Base-by-base conservation (phyloP, 2,329 filamentous ascomycete species). In the Cladorrhinum sp. region DNA sequence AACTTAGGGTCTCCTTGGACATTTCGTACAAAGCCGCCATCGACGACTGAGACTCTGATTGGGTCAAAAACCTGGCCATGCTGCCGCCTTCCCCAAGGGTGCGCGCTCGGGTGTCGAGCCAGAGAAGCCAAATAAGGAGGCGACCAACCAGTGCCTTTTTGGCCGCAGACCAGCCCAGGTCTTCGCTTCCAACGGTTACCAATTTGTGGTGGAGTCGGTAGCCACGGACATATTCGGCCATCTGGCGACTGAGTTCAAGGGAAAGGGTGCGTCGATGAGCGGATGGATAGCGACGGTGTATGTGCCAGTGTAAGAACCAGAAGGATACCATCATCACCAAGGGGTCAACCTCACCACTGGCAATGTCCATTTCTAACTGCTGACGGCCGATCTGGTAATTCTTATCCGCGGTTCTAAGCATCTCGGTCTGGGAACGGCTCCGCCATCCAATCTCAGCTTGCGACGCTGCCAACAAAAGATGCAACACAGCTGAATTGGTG, bases 81-180 rank as follows among this genome's bases (percentile, higher is more conserved):
- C 24, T 57, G 16, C 63, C 63, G 16, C 63, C 63, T 7, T 59
- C 49, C n/a, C 63, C 60, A 23, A 59, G 57, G 23, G 62, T 57
- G 27, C 55, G 52, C 12, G 60, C 49, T 16, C 62, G 63, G 4
- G 61, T 32, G 29, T 65, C 63, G 29, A 48, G 50, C 63, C 63
- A 65, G 22, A 65, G 63, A 2, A 65, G 56, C 63, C 63, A 65
- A 18, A 50, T 55, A 4, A 51, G 49, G 4, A 65, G 58, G 7
- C 63, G 61, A 36, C 60, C 60, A 5, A 63, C 22, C 27, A 65
- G 32, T 3, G 60, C 61, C 52, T 55, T 56, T 9, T 45, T 57
- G 10, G 51, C 32, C 12, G 55, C 48, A 16, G 56, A 24, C 41
- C 32, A 53, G 16, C 7, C 49, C 2, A 18, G 32, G 12, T 32